These are phyloP conservation scores for Aureobasidium leucospermi DNA, from an alignment of 2,329 filamentous ascomycete genomes.

Conservation along the genomic window DNA sequence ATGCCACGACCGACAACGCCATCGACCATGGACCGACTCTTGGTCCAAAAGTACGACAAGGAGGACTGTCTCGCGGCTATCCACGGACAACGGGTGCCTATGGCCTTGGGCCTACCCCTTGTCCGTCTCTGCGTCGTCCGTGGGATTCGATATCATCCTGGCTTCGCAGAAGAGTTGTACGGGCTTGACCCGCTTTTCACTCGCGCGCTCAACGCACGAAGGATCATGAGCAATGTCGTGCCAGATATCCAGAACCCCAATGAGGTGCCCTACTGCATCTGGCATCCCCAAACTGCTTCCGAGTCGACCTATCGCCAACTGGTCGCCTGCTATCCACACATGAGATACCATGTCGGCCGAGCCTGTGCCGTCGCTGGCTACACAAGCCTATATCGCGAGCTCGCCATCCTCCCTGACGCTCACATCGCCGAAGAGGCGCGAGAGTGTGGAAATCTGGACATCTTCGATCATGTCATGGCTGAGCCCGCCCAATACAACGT, in stretches of 20 bases:
- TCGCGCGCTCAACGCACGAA: constrained; percentile 27
- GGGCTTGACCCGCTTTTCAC: constrained; percentile 14
- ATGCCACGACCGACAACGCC: too few relatives aligned
- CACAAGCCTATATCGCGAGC: constrained; percentile 28
- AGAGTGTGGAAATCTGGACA: constrained; percentile 20
- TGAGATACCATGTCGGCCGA: constrained; percentile 33
- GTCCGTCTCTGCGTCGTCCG: constrained; percentile 11
- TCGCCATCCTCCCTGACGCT: constrained; percentile 33
- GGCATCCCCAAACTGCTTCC: constrained; percentile 32
- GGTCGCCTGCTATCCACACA: constrained; percentile 24
- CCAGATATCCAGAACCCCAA: constrained; percentile 22
- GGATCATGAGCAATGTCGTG: constrained; percentile 32
- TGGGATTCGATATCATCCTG: constrained; percentile 18
- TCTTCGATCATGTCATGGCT: constrained; percentile 25
- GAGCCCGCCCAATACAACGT: constrained; percentile 23
- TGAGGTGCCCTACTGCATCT: constrained; percentile 36
- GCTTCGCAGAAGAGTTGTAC: constrained; percentile 15
- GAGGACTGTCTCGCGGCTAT: constrained; percentile 1
- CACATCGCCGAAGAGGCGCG: constrained; percentile 36
- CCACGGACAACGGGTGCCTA: background rate
- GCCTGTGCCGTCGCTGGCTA: constrained; percentile 37
- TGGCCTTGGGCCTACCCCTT: background rate
- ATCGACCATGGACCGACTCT: too few relatives aligned
- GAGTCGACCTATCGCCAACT: constrained; percentile 33
- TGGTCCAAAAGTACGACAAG: background rate